These are phyloP conservation scores for Fraxinus albicans DNA, from an alignment of 305 asterid species.

Conservation along the genomic window DNA sequence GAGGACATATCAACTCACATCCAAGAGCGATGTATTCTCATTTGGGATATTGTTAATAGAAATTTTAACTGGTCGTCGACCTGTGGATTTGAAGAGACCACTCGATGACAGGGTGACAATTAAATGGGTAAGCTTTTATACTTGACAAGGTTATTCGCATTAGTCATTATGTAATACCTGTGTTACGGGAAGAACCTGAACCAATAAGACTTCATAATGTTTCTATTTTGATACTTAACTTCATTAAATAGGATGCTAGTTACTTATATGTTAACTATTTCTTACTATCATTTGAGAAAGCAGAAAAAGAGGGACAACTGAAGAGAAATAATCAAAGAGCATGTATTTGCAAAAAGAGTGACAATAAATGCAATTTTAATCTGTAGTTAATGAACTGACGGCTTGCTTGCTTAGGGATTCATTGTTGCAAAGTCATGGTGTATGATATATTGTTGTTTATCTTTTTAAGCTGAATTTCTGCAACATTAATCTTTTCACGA, in stretches of 20 bases:
- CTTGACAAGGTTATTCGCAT: neutral
- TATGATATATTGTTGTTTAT: neutral
- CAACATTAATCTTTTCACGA: neutral
- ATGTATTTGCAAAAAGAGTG: neutral
- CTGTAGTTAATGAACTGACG: neutral
- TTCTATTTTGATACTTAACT: neutral
- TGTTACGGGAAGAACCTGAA: neutral
- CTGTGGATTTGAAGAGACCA: slow-evolving; percentile 70
- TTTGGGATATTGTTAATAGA: slow-evolving; percentile 82
- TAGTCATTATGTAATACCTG: neutral
- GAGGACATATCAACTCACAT: slow-evolving; percentile 83
- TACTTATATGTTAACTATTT: neutral
- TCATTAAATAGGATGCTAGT: neutral
- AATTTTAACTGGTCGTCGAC: slow-evolving; percentile 85
- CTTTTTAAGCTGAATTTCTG: neutral
- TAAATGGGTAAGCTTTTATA: slow-evolving; percentile 69
- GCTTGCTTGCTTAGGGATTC: neutral
- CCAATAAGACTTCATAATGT: neutral
- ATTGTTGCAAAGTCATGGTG: neutral
- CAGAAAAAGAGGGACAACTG: neutral
- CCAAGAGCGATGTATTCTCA: slow-evolving; percentile 91
- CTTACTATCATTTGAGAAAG: neutral
- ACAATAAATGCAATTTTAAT: neutral
- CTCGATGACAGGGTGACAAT: slow-evolving; percentile 71
- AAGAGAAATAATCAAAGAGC: neutral